Evolutionary conservation across 495 filamentous ascomycete genomes (phyloP), one percentile per base, ranked within the genome.

Genomic region (Parathielavia hyrcaniae): DNA sequence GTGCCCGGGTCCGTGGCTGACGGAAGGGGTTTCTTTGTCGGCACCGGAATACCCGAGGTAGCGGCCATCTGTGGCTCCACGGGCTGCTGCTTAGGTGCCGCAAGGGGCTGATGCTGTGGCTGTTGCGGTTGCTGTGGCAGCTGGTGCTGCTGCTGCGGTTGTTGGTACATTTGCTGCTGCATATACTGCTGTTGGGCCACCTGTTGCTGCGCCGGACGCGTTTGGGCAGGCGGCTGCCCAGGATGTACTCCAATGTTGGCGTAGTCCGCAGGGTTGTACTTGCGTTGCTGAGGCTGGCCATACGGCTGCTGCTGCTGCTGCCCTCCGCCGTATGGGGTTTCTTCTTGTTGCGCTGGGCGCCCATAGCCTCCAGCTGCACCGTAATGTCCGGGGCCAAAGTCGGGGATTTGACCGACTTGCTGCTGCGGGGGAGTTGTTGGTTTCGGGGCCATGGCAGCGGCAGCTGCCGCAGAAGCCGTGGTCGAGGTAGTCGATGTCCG

Each of bases 211-310:
- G 64, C 59, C 1, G 67, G 62, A 17, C 65, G 70, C 20, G 62
- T 59, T 22, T 71, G 70, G 8, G 69, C 62, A 44, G 71, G 67
- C 17, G 68, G 73, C 53, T 78, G 75, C 1, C 71, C 64, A 14
- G 78, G 71, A 50, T 75, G 75, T 43, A 69, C 74, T 58, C 72
- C 75, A 41, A 88, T 82, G 51, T 82, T 76, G 55, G 81, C 85
- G 69, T 91, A 91, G 50, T 81, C 83, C 34, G 81, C 77, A 39
- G 87, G 88, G 68, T 91, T 84, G 67, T 92, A 90, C 60, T 79
- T 81, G 20, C 81, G 77, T 61, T 87, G 61, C 44, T 77, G 73
- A n/a, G 80, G 78, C 26, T 65, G 59, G 17, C 62, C 64, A 61
- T 76, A 78, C 53, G 76, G 79, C 10, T 75, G 71, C 51, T 71